Evolutionary conservation across 768 basidiomycete genomes (phyloP).

Genomic region (Dentipellis fragilis): DNA sequence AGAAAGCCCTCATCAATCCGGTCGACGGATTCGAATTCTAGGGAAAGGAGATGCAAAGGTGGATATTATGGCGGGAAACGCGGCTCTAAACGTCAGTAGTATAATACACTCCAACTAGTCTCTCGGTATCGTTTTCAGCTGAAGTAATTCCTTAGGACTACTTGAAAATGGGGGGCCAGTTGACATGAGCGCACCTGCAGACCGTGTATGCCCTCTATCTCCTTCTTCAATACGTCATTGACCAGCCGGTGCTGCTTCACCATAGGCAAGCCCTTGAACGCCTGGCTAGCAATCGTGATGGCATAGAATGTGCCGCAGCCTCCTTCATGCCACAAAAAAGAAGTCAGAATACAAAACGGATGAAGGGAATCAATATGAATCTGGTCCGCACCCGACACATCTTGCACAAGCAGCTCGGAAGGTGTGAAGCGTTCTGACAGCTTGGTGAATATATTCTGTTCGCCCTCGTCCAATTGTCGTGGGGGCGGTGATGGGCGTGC

Average conservation of each 20-base stretch:
- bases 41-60: too few relatives aligned
- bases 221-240: constrained; percentile 75
- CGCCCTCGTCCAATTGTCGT: constrained; percentile 41
- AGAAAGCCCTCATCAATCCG: too few relatives aligned
- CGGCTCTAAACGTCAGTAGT: too few relatives aligned
- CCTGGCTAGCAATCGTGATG: constrained; percentile 75
- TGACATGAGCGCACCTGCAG: constrained; percentile 56
- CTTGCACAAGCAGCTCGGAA: constrained; percentile 75
- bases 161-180: neutral
- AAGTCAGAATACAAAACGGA: neutral
- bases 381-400: constrained; percentile 76
- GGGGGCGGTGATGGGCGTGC: constrained; percentile 8
- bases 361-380: neutral
- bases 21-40: too few relatives aligned
- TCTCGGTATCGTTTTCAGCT: constrained; percentile 9
- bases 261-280: constrained; percentile 76
- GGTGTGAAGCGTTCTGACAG: constrained; percentile 69
- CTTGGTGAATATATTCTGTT: constrained; percentile 62
- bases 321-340: constrained; percentile 34
- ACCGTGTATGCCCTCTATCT: constrained; percentile 88
- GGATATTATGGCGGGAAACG: too few relatives aligned
- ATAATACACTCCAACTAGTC: neutral
- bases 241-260: constrained; percentile 94
- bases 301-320: constrained; percentile 98
- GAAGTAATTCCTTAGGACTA: neutral